These are phyloP conservation scores for Aureobasidium sp. DNA, from an alignment of 2,329 filamentous ascomycete genomes.

Conservation along the genomic window DNA sequence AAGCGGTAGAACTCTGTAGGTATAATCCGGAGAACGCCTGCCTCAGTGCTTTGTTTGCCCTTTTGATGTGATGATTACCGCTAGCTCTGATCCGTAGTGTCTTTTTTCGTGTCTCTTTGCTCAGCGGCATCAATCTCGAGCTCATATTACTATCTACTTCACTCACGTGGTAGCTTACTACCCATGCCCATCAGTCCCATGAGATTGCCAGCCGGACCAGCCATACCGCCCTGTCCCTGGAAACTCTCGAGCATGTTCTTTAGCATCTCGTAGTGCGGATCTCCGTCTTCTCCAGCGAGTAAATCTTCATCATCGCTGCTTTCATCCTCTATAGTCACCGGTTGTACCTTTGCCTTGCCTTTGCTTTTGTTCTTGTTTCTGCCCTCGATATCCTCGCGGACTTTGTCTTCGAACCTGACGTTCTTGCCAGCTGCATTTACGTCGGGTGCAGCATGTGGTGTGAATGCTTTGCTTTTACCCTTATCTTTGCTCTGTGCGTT, in stretches of 20 bases:
- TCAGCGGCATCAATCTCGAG: background rate
- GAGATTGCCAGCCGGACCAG: slow-evolving; percentile 80
- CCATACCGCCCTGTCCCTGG: slow-evolving; percentile 76
- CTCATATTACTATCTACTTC: background rate
- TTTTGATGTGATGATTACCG: too few relatives aligned
- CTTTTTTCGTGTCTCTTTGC: too few relatives aligned
- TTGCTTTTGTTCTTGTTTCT: slow-evolving; percentile 9
- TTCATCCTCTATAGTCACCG: slow-evolving; percentile 42
- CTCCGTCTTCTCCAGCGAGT: slow-evolving; percentile 44
- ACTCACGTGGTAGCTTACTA: slow-evolving; percentile 53
- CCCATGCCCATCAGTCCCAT: slow-evolving; percentile 73
- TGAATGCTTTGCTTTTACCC: slow-evolving; percentile 22
- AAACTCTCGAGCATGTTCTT: slow-evolving; percentile 89
- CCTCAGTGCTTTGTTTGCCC: too few relatives aligned
- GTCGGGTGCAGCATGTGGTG: background rate
- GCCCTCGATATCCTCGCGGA: background rate
- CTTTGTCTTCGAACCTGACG: slow-evolving; percentile 2
- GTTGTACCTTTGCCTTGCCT: slow-evolving; percentile 19
- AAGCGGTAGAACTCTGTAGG: background rate
- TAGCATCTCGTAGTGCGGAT: slow-evolving; percentile 78
- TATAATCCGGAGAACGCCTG: too few relatives aligned
- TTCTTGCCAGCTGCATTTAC: slow-evolving; percentile 9
- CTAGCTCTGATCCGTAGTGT: too few relatives aligned
- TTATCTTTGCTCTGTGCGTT: slow-evolving; percentile 12
- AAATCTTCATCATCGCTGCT: slow-evolving; percentile 36